Conservation (phyloP, 2,329 filamentous ascomycete species). For the Sclerotinia borealis region DNA sequence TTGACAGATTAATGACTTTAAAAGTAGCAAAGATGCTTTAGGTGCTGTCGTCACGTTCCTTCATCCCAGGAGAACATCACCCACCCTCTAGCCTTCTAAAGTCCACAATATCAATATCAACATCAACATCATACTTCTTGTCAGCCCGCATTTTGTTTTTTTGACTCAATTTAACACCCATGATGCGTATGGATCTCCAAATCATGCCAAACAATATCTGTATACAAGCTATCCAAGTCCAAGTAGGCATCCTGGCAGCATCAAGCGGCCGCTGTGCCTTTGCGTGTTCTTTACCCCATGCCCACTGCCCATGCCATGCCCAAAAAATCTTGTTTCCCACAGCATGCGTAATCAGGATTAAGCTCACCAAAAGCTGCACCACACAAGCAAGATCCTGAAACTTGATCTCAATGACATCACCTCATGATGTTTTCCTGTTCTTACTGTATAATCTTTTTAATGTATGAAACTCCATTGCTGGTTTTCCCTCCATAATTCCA, state of each 20-base stretch:
- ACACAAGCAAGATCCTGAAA: conserved; percentile 9
- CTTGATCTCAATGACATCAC: conserved; percentile 13
- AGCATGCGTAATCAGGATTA: conserved; percentile 5
- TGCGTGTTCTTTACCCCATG: conserved; percentile 4
- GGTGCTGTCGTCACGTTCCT: background rate
- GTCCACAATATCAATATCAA: background rate
- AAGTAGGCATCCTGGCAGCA: background rate
- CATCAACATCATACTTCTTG: background rate
- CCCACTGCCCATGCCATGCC: background rate
- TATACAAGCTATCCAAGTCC: background rate
- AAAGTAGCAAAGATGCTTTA: background rate
- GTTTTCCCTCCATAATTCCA: background rate
- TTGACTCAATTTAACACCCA: background rate
- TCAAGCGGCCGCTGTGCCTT: background rate
- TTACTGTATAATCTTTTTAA: background rate
- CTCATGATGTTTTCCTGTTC: conserved; percentile 7
- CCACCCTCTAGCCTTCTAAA: background rate
- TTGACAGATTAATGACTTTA: background rate
- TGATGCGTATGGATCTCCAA: background rate
- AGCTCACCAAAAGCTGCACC: background rate
- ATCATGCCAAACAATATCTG: background rate
- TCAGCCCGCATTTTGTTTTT: background rate
- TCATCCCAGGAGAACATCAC: background rate
- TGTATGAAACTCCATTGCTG: background rate
- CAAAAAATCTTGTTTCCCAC: conserved; percentile 13